phyloP scores from a whole-genome alignment of 2,329 filamentous ascomycete genomes.

The Emergomyces pasteurianus region DNA sequence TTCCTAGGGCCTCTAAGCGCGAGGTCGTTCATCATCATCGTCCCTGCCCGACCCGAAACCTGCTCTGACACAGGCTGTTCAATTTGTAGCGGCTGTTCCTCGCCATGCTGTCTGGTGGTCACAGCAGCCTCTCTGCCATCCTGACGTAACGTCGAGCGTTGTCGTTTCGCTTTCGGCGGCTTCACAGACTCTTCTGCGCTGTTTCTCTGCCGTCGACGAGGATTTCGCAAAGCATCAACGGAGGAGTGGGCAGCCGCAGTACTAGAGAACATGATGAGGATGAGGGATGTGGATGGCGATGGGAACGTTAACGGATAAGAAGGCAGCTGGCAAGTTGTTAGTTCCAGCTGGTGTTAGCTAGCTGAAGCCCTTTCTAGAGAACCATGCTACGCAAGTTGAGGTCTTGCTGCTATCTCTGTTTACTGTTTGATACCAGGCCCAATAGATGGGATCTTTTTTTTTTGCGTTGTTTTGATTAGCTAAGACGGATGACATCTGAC shows the following conservation, averaged over 20 bases:
- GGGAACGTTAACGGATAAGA: neutral
- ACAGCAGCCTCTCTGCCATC: slow-evolving; percentile 19
- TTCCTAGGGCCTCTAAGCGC: slow-evolving; percentile 29
- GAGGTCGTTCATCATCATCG: slow-evolving; percentile 16
- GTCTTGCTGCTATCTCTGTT: neutral
- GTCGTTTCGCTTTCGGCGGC: slow-evolving; percentile 35
- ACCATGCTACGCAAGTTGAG: neutral
- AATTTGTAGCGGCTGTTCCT: neutral
- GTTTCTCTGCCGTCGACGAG: slow-evolving; percentile 29
- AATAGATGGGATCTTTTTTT: neutral
- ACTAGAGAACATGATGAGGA: slow-evolving; percentile 27
- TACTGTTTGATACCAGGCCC: neutral
- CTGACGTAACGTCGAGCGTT: slow-evolving; percentile 32
- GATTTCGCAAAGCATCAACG: slow-evolving; percentile 17
- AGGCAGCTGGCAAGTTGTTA: neutral
- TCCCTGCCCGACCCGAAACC: neutral
- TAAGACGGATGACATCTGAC: neutral
- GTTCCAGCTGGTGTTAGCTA: neutral
- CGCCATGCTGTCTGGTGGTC: slow-evolving; percentile 3
- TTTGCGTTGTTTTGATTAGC: neutral
- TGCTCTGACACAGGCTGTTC: neutral
- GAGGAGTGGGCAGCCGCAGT: slow-evolving; percentile 15
- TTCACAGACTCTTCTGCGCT: slow-evolving; percentile 35
- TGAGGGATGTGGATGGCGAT: neutral
- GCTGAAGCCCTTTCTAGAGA: neutral